Base-by-base conservation (phyloP, 805 yeast species). In the Cyberlindnera lachancei region DNA sequence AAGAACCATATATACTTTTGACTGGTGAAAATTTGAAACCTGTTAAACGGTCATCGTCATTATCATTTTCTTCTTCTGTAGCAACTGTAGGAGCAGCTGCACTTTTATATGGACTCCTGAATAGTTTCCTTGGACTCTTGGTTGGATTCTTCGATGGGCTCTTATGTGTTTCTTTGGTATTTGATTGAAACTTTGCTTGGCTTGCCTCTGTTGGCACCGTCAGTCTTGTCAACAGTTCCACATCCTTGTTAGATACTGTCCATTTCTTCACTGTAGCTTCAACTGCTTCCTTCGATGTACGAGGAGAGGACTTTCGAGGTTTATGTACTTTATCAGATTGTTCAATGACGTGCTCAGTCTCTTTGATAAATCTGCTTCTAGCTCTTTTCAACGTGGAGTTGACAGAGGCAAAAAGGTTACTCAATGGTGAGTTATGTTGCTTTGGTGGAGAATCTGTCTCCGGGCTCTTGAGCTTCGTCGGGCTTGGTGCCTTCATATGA, bases 1-100 rank as follows among this genome's bases (percentile, higher is more conserved):
- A 21, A 6, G 40, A 35, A 2, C 53, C 52, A 34, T 50, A 51
- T 8, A 48, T 41, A 17, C 53, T 50, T 27, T 44, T 46, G 11
- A 50, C 54, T 10, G 56, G 56, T 3, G 56, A 46, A 27, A 51
- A 46, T 20, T 37, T 40, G 20, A 41, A 27, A 24, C 45, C 38
- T 1, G 36, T 31, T 11, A n/a, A n/a, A n/a, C 40, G 42, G n/a
- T 36, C 40, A 23, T 36, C 39, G 2, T 38, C 38, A 13, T 35
- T 29, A 23, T 36, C 28, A 14, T 25, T 28, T 18, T 24, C 17
- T 23, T 20, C 24, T 15, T 21, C 18, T 6, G 27, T 7, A 7
- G 9, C 14, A 12, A 7, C n/a, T 16, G 9, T 17, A 20, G 9
- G 15, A n/a, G 24, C 7, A n/a, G 7, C 11, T 19, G 13, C 25